These are phyloP conservation scores for Colletotrichum sp. DNA, from an alignment of 2,329 filamentous ascomycete genomes.

Conservation along the genomic window DNA sequence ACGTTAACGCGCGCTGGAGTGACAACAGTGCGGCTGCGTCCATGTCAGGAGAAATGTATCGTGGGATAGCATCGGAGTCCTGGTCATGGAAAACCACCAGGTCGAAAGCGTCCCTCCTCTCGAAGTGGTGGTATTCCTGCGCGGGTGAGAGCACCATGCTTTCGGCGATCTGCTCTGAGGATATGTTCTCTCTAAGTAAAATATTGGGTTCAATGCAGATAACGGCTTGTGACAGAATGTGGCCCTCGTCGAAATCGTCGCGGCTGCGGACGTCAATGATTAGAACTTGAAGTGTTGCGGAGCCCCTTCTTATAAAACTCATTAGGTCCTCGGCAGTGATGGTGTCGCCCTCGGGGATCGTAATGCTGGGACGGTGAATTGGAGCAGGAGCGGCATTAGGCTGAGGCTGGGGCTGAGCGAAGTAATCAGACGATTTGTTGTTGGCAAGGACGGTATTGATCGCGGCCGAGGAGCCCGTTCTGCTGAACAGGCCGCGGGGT, in stretches of 20 bases:
- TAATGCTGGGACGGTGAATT: conserved; percentile 31
- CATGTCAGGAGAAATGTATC: conserved; percentile 33
- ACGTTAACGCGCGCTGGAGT: conserved; percentile 79
- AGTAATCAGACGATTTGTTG: conserved; percentile 35
- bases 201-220: conserved; percentile 89
- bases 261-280: conserved; percentile 86
- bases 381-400: conserved; percentile 27
- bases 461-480: conserved; percentile 39
- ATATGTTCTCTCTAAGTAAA: conserved; percentile 70
- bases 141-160: conserved; percentile 74
- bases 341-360: conserved; percentile 56
- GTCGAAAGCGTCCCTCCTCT: conserved; percentile 76
- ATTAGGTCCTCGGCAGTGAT: conserved; percentile 76
- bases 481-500: conserved; percentile 66
- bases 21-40: conserved; percentile 67
- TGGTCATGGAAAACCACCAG: conserved; percentile 92
- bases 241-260: conserved; percentile 83
- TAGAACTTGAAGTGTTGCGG: conserved; percentile 64
- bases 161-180: conserved; percentile 67
- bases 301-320: conserved; percentile 65
- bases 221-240: conserved; percentile 82
- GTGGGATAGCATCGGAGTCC: conserved; percentile 57
- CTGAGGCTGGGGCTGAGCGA: conserved; percentile 32
- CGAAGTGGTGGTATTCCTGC: conserved; percentile 79
- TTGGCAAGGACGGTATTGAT: conserved; percentile 31